Percentiles rank a stretch among this genome's conserved stretches.
Evolutionary conservation across 2,329 filamentous ascomycete genomes (phyloP).

Genomic region (Emmonsiellopsis sp.): DNA sequence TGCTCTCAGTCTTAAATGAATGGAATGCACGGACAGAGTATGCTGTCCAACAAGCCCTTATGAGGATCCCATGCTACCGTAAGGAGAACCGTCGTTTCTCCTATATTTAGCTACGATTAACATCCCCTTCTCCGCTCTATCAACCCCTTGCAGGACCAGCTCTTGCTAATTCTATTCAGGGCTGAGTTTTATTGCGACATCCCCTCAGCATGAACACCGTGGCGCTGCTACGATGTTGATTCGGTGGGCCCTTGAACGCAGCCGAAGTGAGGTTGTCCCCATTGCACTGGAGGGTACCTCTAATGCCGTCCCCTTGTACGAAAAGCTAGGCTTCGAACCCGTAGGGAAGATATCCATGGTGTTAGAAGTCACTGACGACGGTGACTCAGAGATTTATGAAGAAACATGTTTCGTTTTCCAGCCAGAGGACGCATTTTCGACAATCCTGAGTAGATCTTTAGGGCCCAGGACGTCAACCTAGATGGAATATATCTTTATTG

Average conservation of each 20-base stretch:
- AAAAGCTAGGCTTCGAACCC: slow-evolving; percentile 9
- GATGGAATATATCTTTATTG: too few species aligned
- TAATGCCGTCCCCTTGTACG: slow-evolving; percentile 8
- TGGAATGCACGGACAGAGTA: slow-evolving; percentile 11
- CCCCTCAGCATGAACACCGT: slow-evolving; percentile 11
- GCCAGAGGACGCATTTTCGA: background rate
- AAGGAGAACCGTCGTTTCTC: background rate
- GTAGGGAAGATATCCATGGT: slow-evolving; percentile 9
- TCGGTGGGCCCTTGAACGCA: slow-evolving; percentile 11
- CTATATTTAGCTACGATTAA: background rate
- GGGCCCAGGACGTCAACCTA: too few species aligned
- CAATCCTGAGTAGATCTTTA: too few species aligned
- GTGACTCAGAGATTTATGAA: slow-evolving; percentile 9
- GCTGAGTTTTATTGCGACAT: slow-evolving; percentile 13
- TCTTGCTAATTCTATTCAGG: slow-evolving; percentile 5
- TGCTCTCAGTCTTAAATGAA: slow-evolving; percentile 7
- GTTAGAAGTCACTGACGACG: slow-evolving; percentile 4
- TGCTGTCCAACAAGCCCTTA: slow-evolving; percentile 3
- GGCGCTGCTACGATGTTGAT: slow-evolving; percentile 12
- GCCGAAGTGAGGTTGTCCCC: slow-evolving; percentile 7
- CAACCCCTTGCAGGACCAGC: background rate
- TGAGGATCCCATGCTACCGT: slow-evolving; percentile 7
- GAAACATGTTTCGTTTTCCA: slow-evolving; percentile 10
- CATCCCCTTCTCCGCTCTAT: background rate
- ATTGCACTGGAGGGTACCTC: slow-evolving; percentile 8